Evolutionary conservation across 768 basidiomycete species (phyloP).

Genomic region (button mushroom (Agaricus bisporus)): DNA sequence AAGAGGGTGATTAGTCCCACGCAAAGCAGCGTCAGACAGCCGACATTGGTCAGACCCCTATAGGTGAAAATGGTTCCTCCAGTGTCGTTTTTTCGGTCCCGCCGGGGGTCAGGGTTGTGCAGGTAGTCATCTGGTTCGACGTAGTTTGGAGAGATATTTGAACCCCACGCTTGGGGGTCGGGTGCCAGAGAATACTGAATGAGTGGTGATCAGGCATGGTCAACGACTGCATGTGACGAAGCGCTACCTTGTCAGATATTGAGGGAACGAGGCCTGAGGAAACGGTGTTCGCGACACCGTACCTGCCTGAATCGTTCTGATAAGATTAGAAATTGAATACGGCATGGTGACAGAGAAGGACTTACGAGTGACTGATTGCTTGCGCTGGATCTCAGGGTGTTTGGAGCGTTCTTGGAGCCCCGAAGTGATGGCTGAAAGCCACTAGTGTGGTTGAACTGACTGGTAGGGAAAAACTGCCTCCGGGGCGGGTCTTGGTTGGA

Average conservation of each 20-base stretch:
- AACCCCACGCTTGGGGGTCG: slow-evolving; percentile 69
- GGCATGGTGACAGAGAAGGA: slow-evolving; percentile 6
- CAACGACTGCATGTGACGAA: neutral
- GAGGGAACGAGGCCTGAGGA: slow-evolving; percentile 28
- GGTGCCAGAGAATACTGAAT: slow-evolving; percentile 68
- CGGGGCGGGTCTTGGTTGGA: slow-evolving; percentile 6
- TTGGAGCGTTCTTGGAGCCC: neutral
- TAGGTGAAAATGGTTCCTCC: slow-evolving; percentile 61
- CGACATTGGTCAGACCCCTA: slow-evolving; percentile 67
- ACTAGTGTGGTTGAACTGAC: neutral
- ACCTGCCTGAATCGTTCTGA: slow-evolving; percentile 38
- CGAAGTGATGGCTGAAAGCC: neutral
- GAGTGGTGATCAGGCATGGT: neutral
- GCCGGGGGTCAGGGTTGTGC: slow-evolving; percentile 67
- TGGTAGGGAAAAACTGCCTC: slow-evolving; percentile 1
- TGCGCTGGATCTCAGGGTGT: slow-evolving; percentile 6
- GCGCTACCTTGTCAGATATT: slow-evolving; percentile 51
- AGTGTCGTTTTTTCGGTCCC: slow-evolving; percentile 50
- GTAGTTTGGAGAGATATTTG: slow-evolving; percentile 51
- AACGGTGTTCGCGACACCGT: slow-evolving; percentile 21
- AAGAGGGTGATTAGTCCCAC: slow-evolving; percentile 52
- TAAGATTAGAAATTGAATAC: neutral
- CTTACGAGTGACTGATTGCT: slow-evolving; percentile 40
- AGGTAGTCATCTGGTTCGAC: slow-evolving; percentile 63
- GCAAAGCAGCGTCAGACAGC: slow-evolving; percentile 55